Evolutionary conservation across 495 filamentous ascomycete species (phyloP).

Genomic region (Daldinia loculata): DNA sequence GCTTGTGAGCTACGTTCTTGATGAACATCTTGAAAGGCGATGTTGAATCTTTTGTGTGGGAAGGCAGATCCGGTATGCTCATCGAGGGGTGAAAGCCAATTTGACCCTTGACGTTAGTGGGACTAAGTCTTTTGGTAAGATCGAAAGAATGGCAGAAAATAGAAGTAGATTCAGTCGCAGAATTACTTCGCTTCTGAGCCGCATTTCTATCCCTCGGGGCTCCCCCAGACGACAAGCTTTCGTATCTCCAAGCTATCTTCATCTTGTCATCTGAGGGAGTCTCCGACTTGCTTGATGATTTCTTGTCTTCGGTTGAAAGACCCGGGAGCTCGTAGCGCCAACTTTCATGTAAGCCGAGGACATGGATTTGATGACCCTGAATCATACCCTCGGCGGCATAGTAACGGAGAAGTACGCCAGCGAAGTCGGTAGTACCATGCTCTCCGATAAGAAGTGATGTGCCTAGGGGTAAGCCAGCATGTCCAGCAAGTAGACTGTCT

Average conservation of each 20-base stretch:
- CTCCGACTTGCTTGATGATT: conserved; percentile 49
- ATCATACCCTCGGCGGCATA: conserved; percentile 94
- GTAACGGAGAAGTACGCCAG: conserved; percentile 81
- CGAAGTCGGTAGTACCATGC: conserved; percentile 93
- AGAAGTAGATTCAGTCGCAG: conserved; percentile 30
- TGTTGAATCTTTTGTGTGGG: conserved; percentile 13
- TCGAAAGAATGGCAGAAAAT: conserved; percentile 91
- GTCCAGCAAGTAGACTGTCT: conserved; percentile 84
- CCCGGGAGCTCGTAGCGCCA: conserved; percentile 89
- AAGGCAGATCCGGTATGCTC: conserved; percentile 38
- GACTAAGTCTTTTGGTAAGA: conserved; percentile 79
- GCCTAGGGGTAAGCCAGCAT: conserved; percentile 86
- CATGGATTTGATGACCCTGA: conserved; percentile 88
- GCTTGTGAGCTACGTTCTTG: conserved; percentile 62
- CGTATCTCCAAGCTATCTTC: conserved; percentile 99
- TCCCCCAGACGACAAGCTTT: conserved; percentile 73
- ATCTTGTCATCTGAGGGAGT: conserved; percentile 72
- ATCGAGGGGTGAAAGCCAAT: conserved; percentile 58
- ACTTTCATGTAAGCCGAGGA: conserved; percentile 77
- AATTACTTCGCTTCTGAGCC: conserved; percentile 26
- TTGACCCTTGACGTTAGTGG: conserved; percentile 59
- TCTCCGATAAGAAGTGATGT: conserved; percentile 86
- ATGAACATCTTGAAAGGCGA: conserved; percentile 75
- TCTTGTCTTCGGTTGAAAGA: conserved; percentile 60
- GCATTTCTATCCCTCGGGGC: conserved; percentile 57